Percentiles rank a stretch among this genome's conserved stretches.
Evolutionary conservation across 306 rosid genomes (phyloP).

Genomic region (Senna tora): DNA sequence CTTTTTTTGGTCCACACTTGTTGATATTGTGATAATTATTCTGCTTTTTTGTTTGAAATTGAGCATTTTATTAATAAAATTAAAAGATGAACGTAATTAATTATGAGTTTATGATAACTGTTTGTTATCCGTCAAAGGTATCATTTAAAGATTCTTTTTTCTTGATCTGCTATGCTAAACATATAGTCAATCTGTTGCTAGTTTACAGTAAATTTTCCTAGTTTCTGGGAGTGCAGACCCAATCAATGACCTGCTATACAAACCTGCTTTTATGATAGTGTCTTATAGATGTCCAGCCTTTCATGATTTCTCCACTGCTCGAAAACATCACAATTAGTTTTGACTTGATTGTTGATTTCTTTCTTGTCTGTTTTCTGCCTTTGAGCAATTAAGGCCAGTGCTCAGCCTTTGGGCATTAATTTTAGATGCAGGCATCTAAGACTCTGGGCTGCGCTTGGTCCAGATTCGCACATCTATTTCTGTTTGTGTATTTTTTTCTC

Average conservation of each 20-base stretch:
- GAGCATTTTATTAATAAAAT: not conserved
- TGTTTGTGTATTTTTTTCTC: slow-evolving; percentile 26
- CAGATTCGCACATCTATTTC: slow-evolving; percentile 6
- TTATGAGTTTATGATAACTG: not conserved
- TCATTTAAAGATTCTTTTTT: slow-evolving; percentile 7
- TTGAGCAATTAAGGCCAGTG: slow-evolving; percentile 3
- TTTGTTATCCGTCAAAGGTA: slow-evolving; percentile 1
- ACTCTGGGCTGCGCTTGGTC: slow-evolving; percentile 20
- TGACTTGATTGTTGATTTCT: slow-evolving; percentile 7
- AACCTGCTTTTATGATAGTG: not conserved
- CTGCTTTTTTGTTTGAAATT: not conserved
- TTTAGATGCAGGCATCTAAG: slow-evolving; percentile 10
- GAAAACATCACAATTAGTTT: slow-evolving; percentile 3
- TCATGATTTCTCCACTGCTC: not conserved
- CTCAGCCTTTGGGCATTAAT: slow-evolving; percentile 17
- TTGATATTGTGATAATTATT: slow-evolving; percentile 23
- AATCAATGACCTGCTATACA: slow-evolving; percentile 8
- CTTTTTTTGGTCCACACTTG: slow-evolving; percentile 19
- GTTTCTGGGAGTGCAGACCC: not conserved
- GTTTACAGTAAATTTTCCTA: slow-evolving; percentile 8
- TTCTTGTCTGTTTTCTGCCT: slow-evolving; percentile 11
- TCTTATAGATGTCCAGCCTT: not conserved
- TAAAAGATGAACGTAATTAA: slow-evolving; percentile 1
- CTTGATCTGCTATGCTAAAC: slow-evolving; percentile 15
- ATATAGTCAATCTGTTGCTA: not conserved